Evolutionary conservation across 306 rosid species (phyloP).

Genomic region (Dryas alaskensis): DNA sequence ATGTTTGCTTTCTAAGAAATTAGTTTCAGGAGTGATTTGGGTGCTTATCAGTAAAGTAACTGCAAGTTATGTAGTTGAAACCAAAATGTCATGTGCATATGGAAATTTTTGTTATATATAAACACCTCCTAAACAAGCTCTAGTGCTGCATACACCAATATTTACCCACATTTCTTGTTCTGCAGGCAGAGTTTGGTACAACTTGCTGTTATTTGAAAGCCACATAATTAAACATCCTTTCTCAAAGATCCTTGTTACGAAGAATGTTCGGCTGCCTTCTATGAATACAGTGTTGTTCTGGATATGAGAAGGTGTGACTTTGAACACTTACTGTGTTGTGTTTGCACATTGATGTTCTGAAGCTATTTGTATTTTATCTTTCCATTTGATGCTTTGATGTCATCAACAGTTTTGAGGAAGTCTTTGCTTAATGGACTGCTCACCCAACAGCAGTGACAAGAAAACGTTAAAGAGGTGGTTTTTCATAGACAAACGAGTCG

Average conservation of each 20-base stretch:
- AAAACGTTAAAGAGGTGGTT: slow-evolving; percentile 89
- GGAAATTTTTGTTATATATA: too few relatives aligned
- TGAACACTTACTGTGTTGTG: neutral
- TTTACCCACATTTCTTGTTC: neutral
- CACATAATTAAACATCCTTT: neutral
- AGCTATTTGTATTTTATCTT: slow-evolving; percentile 1
- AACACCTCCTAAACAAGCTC: too few relatives aligned
- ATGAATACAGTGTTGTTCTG: slow-evolving; percentile 32
- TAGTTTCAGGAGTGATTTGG: neutral
- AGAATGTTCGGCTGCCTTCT: slow-evolving; percentile 19
- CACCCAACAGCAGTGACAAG: slow-evolving; percentile 66
- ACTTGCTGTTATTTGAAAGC: neutral
- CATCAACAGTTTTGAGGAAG: slow-evolving; percentile 47
- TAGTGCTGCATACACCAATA: neutral
- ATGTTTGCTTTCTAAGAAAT: neutral
- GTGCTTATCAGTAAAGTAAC: neutral
- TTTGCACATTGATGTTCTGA: neutral
- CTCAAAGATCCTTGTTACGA: neutral
- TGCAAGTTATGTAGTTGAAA: neutral
- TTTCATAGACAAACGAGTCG: slow-evolving; percentile 88
- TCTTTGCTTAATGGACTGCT: slow-evolving; percentile 71
- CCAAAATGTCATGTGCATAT: neutral
- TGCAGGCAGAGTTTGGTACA: neutral
- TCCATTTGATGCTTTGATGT: slow-evolving; percentile 6
- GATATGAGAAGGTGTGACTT: slow-evolving; percentile 45